Evolutionary conservation across 1,284 basidiomycete genomes (phyloP).

Genomic region (Mycosarcoma mackinlayi): DNA sequence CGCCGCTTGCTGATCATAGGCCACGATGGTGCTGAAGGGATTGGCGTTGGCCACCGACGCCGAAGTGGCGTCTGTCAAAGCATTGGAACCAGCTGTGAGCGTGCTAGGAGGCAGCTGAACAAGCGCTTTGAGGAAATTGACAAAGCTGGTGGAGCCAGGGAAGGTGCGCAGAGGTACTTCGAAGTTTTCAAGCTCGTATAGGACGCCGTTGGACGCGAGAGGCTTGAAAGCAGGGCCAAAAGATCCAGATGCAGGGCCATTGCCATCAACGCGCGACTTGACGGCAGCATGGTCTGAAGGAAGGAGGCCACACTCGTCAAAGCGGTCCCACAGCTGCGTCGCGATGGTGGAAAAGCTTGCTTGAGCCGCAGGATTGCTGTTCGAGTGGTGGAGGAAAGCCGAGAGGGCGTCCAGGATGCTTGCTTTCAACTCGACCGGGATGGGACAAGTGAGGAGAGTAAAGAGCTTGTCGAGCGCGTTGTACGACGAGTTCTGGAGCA

Average conservation of each 20-base stretch:
- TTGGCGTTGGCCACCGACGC: constrained; percentile 17
- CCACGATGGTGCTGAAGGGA: constrained; percentile 46
- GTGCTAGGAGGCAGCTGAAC: constrained; percentile 40
- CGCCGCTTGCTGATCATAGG: constrained; percentile 26
- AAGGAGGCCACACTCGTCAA: constrained; percentile 74
- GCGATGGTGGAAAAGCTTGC: constrained; percentile 73
- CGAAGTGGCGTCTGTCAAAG: constrained; percentile 20
- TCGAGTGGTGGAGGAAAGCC: constrained; percentile 74
- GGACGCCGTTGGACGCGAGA: constrained; percentile 56
- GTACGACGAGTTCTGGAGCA: constrained; percentile 79
- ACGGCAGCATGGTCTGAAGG: constrained; percentile 25
- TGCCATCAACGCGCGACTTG: constrained; percentile 13
- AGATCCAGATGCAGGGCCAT: neutral
- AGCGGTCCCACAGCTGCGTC: constrained; percentile 81
- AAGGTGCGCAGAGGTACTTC: constrained; percentile 83
- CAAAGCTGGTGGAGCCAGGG: constrained; percentile 87
- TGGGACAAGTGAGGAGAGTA: constrained; percentile 58
- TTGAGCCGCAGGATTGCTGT: constrained; percentile 18
- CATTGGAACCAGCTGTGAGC: constrained; percentile 25
- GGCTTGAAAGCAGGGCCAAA: constrained; percentile 42
- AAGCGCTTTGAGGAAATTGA: constrained; percentile 83
- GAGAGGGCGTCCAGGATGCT: constrained; percentile 84
- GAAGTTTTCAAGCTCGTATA: constrained; percentile 81
- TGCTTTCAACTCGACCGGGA: constrained; percentile 89
- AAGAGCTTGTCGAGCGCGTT: constrained; percentile 80